Evolutionary conservation across 371 early-diverging fungal genomes (phyloP).

Genomic region (Mucor racemosus): DNA sequence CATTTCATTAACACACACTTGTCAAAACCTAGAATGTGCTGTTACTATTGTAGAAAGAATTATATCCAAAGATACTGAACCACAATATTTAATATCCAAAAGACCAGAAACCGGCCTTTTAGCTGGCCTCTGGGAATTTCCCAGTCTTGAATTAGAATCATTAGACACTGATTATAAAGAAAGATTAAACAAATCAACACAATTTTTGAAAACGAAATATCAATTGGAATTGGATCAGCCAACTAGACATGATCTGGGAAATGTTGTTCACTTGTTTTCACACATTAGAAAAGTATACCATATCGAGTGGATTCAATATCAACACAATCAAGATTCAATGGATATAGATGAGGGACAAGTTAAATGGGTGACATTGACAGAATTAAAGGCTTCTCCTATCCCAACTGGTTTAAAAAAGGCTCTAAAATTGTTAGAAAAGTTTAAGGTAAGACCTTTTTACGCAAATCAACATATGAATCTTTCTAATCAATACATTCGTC

Average conservation of each 20-base stretch:
- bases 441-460: slow-evolving; percentile 15
- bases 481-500: neutral
- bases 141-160: slow-evolving; percentile 54
- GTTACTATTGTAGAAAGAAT: slow-evolving; percentile 61
- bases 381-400: slow-evolving; percentile 61
- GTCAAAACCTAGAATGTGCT: slow-evolving; percentile 52
- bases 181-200: slow-evolving; percentile 36
- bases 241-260: slow-evolving; percentile 55
- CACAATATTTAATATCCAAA: slow-evolving; percentile 58
- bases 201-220: slow-evolving; percentile 35
- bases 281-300: slow-evolving; percentile 73
- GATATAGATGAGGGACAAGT: slow-evolving; percentile 14
- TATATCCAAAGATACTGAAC: slow-evolving; percentile 10
- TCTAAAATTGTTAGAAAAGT: slow-evolving; percentile 57
- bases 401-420: slow-evolving; percentile 75
- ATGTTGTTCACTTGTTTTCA: slow-evolving; percentile 71
- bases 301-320: slow-evolving; percentile 54
- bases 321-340: slow-evolving; percentile 5
- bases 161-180: slow-evolving; percentile 43
- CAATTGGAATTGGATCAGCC: slow-evolving; percentile 25
- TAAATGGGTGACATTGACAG: slow-evolving; percentile 60
- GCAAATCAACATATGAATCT: neutral
- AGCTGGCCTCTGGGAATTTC: slow-evolving; percentile 86
- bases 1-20: neutral
- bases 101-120: slow-evolving; percentile 68